Evolutionary conservation across 768 basidiomycete species (phyloP).

Genomic region (Pleurotus salmoneostramineus): DNA sequence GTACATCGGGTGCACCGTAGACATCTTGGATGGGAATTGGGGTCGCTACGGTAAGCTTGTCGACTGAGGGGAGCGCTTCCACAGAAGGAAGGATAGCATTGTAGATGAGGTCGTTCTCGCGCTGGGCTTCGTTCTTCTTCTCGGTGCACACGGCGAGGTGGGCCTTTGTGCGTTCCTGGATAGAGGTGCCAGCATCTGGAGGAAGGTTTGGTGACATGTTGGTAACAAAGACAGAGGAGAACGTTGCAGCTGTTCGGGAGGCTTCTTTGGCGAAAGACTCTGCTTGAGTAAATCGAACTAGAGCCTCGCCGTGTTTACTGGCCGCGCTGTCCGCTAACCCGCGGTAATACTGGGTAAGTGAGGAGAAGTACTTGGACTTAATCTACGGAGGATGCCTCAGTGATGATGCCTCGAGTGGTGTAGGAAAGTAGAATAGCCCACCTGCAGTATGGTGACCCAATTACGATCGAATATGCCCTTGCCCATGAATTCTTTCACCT

Average conservation of each 20-base stretch:
- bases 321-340: conserved; percentile 71
- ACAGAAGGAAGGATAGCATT: conserved; percentile 82
- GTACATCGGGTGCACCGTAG: conserved; percentile 85
- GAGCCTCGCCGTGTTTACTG: conserved; percentile 81
- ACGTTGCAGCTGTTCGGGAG: conserved; percentile 58
- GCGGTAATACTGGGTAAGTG: conserved; percentile 85
- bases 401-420: background rate
- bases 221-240: conserved; percentile 67
- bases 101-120: conserved; percentile 97
- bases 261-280: conserved; percentile 85
- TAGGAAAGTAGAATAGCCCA: conserved; percentile 21
- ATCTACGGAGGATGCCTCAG: conserved; percentile 42
- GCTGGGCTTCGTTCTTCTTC: conserved; percentile 66
- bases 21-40: conserved; percentile 94
- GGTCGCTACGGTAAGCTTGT: conserved; percentile 77
- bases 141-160: conserved; percentile 78
- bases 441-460: conserved; percentile 88
- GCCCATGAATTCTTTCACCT: conserved; percentile 94
- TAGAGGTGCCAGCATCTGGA: conserved; percentile 75
- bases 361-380: conserved; percentile 88
- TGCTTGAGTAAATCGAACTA: conserved; percentile 75
- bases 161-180: conserved; percentile 80
- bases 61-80: conserved; percentile 76
- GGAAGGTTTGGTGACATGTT: conserved; percentile 80
- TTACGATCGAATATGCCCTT: conserved; percentile 95